Evolutionary conservation across 495 filamentous ascomycete genomes (phyloP).

Genomic region (Parachaetomium inaequale): DNA sequence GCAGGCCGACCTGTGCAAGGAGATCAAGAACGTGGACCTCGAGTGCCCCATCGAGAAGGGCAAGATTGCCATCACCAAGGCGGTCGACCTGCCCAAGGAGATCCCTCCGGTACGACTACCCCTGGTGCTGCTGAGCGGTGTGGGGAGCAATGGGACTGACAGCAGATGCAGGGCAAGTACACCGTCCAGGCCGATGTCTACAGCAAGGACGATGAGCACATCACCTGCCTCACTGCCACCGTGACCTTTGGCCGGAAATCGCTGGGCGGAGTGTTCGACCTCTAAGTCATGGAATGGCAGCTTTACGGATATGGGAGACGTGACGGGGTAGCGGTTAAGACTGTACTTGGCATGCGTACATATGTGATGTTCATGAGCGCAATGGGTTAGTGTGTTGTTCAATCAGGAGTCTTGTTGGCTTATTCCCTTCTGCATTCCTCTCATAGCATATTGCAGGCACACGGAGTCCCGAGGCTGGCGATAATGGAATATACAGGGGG

Average conservation of each 20-base stretch:
- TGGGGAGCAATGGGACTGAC: slow-evolving; percentile 6
- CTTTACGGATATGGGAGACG: background rate
- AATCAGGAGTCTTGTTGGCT: slow-evolving; percentile 7
- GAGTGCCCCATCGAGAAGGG: slow-evolving; percentile 84
- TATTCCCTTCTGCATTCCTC: slow-evolving; percentile 13
- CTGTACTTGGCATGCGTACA: slow-evolving; percentile 15
- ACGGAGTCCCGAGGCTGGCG: slow-evolving; percentile 18
- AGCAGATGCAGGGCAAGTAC: slow-evolving; percentile 70
- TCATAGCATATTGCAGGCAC: slow-evolving; percentile 20
- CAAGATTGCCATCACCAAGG: slow-evolving; percentile 65
- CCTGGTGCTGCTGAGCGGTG: too few species aligned
- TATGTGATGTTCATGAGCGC: background rate
- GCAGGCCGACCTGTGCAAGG: slow-evolving; percentile 76
- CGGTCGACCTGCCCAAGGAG: slow-evolving; percentile 77
- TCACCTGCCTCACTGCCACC: slow-evolving; percentile 77
- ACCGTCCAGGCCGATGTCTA: slow-evolving; percentile 81
- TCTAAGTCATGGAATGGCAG: slow-evolving; percentile 15
- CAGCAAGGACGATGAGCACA: slow-evolving; percentile 59
- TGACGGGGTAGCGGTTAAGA: background rate
- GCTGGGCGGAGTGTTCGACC: slow-evolving; percentile 24
- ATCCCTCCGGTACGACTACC: slow-evolving; percentile 77
- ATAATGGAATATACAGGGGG: slow-evolving; percentile 14
- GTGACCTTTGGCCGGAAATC: slow-evolving; percentile 51
- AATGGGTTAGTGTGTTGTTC: slow-evolving; percentile 3
- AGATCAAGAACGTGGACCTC: slow-evolving; percentile 81